Base-by-base conservation (phyloP, 768 basidiomycete species). In the Cystofilobasidium ferigula region DNA sequence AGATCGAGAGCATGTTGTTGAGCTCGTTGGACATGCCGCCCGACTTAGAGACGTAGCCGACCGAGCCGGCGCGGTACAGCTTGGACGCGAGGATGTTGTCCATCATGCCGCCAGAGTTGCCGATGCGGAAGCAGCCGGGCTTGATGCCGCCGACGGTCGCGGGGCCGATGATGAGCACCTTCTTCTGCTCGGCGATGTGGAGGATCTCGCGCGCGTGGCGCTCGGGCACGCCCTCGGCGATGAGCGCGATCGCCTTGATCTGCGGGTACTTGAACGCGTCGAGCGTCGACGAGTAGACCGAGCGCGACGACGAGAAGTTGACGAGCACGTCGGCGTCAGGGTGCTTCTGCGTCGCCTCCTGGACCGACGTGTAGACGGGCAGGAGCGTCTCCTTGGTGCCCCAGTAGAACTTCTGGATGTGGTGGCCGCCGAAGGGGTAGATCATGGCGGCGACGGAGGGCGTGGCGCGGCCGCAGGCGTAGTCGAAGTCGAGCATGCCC, bases 361-460 rank as follows among this genome's bases (percentile, higher is more conserved):
- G 84, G 71, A 95, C 82, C 63, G 84, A 84, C 24, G 93, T 94
- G 81, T 95, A 99, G 48, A 99, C 94, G 59, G 95, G 95, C 43
- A 99, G 85, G 57, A 99, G 86, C 3, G 94, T 94, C 82, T 98
- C 95, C 81, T 89, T 91, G 45, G 95, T 98, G 63, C 95, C 95
- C 95, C 95, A 98, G 83, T 99, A 98, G 84, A 99, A 97, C 81
- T 99, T 99, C 80, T 99, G 95, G 78, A 97, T 95, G 80, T 98
- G 95, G 80, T 98, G 94, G 24, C 94, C 94, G 74, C 94, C 95
- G 78, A 99, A 99, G 75, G 94, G 95, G 78, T 99, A 99, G 76
- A 99, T 95, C 94, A 98, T 99, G 43, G 95, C 95, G 34, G 95
- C 93, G 70, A 98, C 95, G 54, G 86, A 88, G 42, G 95, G 92